Evolutionary conservation across 495 filamentous ascomycete species (phyloP).

Genomic region (Aspergillus sparsus): DNA sequence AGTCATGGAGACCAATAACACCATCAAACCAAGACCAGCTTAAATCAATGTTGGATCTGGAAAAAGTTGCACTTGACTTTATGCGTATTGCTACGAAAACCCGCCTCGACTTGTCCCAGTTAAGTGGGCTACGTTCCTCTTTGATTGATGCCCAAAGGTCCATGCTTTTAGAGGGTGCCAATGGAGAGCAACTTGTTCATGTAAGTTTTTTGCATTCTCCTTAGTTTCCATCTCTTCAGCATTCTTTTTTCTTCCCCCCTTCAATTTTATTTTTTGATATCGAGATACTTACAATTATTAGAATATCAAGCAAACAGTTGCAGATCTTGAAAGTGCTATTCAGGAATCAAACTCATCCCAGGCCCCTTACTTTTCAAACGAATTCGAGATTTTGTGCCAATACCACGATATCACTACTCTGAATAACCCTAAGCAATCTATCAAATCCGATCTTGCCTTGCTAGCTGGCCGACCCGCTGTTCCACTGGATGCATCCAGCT

Average conservation of each 20-base stretch:
- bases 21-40: slow-evolving; percentile 54
- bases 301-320: slow-evolving; percentile 58
- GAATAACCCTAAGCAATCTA: slow-evolving; percentile 17
- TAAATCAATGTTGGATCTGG: slow-evolving; percentile 56
- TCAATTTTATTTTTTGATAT: not conserved
- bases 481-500: slow-evolving; percentile 35
- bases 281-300: slow-evolving; percentile 23
- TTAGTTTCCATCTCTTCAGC: no score
- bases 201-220: slow-evolving; percentile 18
- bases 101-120: slow-evolving; percentile 42
- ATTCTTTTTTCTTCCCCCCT: not conserved
- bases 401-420: slow-evolving; percentile 50
- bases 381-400: slow-evolving; percentile 70
- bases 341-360: slow-evolving; percentile 40
- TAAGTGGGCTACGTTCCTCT: slow-evolving; percentile 44
- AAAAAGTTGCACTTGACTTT: slow-evolving; percentile 71
- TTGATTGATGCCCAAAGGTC: slow-evolving; percentile 45
- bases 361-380: slow-evolving; percentile 52
- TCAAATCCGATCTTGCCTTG: slow-evolving; percentile 40
- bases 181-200: slow-evolving; percentile 40
- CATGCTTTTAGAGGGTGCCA: slow-evolving; percentile 42
- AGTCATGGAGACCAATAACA: slow-evolving; percentile 64
- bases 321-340: slow-evolving; percentile 50
- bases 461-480: slow-evolving; percentile 44
- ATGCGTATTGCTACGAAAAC: slow-evolving; percentile 56